Evolutionary conservation across 208 protist genomes (phyloP), one percentile per base, ranked within the genome.

Genomic region (Trypanosoma mega): DNA sequence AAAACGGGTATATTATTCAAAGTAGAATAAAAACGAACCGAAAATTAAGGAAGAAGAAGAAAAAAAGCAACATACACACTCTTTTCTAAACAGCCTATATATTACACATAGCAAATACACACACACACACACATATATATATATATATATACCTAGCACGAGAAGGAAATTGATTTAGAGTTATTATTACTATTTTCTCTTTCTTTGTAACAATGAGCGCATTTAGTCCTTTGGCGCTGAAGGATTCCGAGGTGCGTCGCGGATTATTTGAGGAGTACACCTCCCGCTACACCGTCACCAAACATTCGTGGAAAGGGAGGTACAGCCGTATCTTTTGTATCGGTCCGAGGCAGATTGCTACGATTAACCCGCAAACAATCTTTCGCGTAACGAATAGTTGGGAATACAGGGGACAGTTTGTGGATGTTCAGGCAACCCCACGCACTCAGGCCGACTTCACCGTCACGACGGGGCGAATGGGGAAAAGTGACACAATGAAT

Each of bases 251-350:
- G 31, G 24, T 18, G 37, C 43, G 34, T 26, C 27, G n/a, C 39
- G 33, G 14, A 8, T 1, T 27, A 12, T 23, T 63, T 23, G 57
- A 75, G 20, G 70, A 87, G 29, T 93, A 90, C 46, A 77, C 68
- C 6, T 54, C 79, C 0, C 79, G 90, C 53, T 92, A 81, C 45
- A 84, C 68, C 0, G 92, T 97, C 2, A 78, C 81, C 2, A 97
- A 97, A 67, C 77, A 78, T 55, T 93, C 84, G 12, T 97, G 92
- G 89, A 74, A 78, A 20, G 92, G 92, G 0, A 87, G 82, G 60
- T 96, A 94, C 71, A 86, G 74, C 5, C 87, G 93, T 33, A 81
- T 96, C 24, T 89, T 96, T 67, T 83, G 78, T 49, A 64, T 96
- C 8, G 78, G 86, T 7, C 48, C 43, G 3, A 49, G 48, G 0